phyloP scores from a whole-genome alignment of 1,284 basidiomycete genomes.

The Papiliotrema flavescens region DNA sequence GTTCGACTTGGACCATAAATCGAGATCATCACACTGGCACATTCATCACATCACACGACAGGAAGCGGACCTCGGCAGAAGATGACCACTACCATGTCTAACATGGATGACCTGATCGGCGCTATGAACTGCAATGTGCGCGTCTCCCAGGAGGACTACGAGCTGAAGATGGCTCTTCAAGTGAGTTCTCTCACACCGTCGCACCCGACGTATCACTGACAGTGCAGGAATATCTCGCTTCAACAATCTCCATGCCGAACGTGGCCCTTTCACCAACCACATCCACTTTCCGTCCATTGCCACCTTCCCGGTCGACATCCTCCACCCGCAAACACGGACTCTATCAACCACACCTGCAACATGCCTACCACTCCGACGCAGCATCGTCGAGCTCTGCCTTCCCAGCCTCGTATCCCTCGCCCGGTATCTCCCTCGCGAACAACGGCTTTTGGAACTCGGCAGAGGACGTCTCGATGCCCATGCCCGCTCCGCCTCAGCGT shows the following conservation, averaged over 20 bases:
- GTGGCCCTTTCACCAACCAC: neutral
- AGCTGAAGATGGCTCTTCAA: slow-evolving; percentile 35
- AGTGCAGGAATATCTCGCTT: slow-evolving; percentile 18
- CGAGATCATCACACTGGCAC: too few species aligned
- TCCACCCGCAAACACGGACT: slow-evolving; percentile 5
- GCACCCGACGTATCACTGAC: slow-evolving; percentile 3
- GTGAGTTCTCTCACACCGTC: slow-evolving; percentile 10
- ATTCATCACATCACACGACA: too few species aligned
- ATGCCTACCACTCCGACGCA: slow-evolving; percentile 1
- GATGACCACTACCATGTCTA: too few species aligned
- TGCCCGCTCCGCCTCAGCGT: neutral
- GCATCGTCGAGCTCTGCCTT: neutral
- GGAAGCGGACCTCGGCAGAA: too few species aligned
- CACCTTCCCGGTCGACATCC: slow-evolving; percentile 13
- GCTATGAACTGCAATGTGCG: neutral
- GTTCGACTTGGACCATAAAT: too few species aligned
- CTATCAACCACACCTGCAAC: slow-evolving; percentile 2
- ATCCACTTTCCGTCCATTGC: slow-evolving; percentile 3
- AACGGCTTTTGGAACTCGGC: slow-evolving; percentile 5
- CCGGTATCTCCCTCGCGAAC: neutral
- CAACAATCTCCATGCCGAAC: slow-evolving; percentile 14
- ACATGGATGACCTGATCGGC: neutral
- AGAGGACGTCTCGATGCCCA: slow-evolving; percentile 4
- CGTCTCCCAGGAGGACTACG: slow-evolving; percentile 32
- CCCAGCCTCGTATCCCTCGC: neutral